These are phyloP conservation scores for Talaromyces atroroseus DNA, from an alignment of 2,329 filamentous ascomycete species.

Conservation along the genomic window DNA sequence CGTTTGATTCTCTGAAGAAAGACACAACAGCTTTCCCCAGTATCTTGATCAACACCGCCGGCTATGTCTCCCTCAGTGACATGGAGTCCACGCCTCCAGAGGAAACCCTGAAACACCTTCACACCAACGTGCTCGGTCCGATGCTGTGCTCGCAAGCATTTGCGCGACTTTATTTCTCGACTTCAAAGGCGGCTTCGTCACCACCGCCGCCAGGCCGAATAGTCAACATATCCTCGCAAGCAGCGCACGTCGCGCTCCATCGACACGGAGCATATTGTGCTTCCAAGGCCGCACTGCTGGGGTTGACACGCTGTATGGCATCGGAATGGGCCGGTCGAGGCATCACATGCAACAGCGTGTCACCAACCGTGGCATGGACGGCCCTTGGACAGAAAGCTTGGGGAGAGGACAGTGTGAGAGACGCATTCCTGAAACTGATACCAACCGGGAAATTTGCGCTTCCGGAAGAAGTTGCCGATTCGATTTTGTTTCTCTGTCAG, in stretches of 20 bases:
- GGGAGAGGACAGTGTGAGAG: slow-evolving; percentile 31
- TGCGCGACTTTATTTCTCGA: slow-evolving; percentile 36
- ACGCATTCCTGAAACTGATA: slow-evolving; percentile 34
- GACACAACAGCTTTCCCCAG: slow-evolving; percentile 27
- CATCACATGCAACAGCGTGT: slow-evolving; percentile 44
- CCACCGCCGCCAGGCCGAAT: slow-evolving; percentile 37
- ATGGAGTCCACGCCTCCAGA: slow-evolving; percentile 40
- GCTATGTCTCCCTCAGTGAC: slow-evolving; percentile 43
- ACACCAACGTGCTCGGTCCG: slow-evolving; percentile 42
- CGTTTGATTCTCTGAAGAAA: neutral
- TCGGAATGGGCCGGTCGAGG: slow-evolving; percentile 43
- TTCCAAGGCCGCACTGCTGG: slow-evolving; percentile 43
- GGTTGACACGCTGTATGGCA: slow-evolving; percentile 43
- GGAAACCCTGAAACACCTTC: slow-evolving; percentile 41
- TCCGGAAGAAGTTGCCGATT: slow-evolving; percentile 36
- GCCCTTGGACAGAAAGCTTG: slow-evolving; percentile 41
- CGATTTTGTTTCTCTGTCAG: slow-evolving; percentile 36
- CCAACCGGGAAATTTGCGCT: slow-evolving; percentile 36
- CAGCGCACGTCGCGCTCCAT: slow-evolving; percentile 43
- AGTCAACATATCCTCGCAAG: slow-evolving; percentile 44
- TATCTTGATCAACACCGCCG: slow-evolving; percentile 40
- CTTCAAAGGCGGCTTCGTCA: slow-evolving; percentile 18
- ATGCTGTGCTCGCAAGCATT: slow-evolving; percentile 45
- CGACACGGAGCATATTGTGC: slow-evolving; percentile 46
- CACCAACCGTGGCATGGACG: slow-evolving; percentile 45